These are phyloP conservation scores for Cavenderia fasciculata DNA, from an alignment of 78 protist species.

Conservation along the genomic window DNA sequence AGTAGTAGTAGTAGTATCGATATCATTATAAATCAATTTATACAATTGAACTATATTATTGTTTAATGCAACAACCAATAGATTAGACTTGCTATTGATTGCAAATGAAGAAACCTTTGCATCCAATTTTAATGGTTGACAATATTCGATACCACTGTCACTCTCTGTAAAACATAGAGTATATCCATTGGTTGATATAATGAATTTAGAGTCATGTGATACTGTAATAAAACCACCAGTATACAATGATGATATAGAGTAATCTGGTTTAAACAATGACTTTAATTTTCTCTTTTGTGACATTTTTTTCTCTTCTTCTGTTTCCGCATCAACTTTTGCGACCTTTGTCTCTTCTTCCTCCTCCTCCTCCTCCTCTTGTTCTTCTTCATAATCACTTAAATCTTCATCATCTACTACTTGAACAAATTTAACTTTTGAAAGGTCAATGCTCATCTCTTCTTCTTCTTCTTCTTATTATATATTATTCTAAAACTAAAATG, in stretches of 20 bases:
- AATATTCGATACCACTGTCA: neutral
- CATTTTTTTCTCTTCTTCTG: neutral
- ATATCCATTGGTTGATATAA: neutral
- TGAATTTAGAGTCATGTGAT: neutral
- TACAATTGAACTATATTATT: neutral
- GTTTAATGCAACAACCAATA: neutral
- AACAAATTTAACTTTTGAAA: slow-evolving; percentile 54
- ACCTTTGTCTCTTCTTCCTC: slow-evolving; percentile 10
- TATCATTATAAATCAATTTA: neutral
- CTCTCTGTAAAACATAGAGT: neutral
- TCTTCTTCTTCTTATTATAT: too few relatives aligned
- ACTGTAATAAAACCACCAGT: slow-evolving; percentile 37
- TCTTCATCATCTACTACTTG: slow-evolving; percentile 51
- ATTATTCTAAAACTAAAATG: too few relatives aligned
- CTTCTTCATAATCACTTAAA: slow-evolving; percentile 3
- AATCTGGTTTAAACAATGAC: slow-evolving; percentile 56
- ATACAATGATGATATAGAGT: slow-evolving; percentile 8
- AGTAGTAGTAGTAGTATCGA: neutral
- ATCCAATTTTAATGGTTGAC: slow-evolving; percentile 12
- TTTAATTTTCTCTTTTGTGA: slow-evolving; percentile 39
- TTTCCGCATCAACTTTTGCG: neutral
- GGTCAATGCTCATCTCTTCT: slow-evolving; percentile 21
- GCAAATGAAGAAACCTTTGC: slow-evolving; percentile 42
- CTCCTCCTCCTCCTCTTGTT: neutral
- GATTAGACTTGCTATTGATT: neutral